These are phyloP conservation scores for Fusarium torulosum DNA, from an alignment of 2,329 filamentous ascomycete genomes.

Conservation along the genomic window DNA sequence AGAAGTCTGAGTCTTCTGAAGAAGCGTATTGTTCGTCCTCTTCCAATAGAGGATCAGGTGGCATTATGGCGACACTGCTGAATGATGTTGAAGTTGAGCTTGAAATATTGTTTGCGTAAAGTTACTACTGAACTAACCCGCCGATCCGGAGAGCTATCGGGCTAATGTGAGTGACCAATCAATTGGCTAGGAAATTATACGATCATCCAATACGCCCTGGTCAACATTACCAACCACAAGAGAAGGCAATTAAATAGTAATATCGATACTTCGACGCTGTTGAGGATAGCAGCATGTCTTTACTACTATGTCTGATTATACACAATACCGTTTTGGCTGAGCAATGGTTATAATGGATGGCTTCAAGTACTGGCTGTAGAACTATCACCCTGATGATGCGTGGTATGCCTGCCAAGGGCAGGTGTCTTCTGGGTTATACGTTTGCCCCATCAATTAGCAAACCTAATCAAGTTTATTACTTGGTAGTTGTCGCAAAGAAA, in stretches of 20 bases:
- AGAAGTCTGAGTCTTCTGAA: conserved; percentile 80
- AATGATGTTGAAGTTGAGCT: conserved; percentile 4
- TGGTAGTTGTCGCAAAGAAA: neutral
- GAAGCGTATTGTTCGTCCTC: conserved; percentile 73
- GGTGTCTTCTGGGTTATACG: neutral
- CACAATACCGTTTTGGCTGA: neutral
- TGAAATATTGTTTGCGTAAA: conserved; percentile 8
- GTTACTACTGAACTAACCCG: neutral
- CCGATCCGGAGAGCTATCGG: conserved; percentile 20
- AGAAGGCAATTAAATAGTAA: neutral
- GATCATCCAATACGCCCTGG: neutral
- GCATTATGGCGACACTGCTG: conserved; percentile 54
- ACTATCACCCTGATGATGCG: neutral
- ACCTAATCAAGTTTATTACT: neutral
- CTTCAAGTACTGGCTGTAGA: neutral
- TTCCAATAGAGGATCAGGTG: conserved; percentile 57
- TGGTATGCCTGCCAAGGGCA: neutral
- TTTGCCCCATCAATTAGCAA: neutral
- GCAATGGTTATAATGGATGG: neutral
- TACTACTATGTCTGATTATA: neutral
- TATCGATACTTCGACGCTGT: neutral
- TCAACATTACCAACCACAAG: neutral
- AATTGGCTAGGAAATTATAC: neutral
- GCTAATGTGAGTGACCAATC: conserved; percentile 40
- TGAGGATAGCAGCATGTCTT: neutral